A percentile compares a stretch with the other conserved stretches of the same genome.
Evolutionary conservation across 2,329 filamentous ascomycete species (phyloP).

Genomic region (Septoria linicola): DNA sequence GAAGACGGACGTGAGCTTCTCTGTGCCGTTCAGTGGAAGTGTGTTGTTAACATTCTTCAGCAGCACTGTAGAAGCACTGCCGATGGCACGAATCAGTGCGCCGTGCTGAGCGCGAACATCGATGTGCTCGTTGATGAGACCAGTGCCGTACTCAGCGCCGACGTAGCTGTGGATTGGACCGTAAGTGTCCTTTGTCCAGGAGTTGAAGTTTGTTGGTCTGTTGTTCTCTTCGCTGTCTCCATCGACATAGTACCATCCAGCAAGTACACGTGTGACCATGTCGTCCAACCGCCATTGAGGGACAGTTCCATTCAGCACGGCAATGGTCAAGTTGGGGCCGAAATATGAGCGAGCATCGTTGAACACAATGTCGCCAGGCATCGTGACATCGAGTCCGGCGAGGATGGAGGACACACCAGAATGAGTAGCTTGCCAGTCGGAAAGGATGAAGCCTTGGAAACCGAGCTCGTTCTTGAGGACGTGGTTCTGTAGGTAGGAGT

Average conservation of each 20-base stretch:
- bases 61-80: slow-evolving; percentile 71
- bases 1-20: slow-evolving; percentile 72
- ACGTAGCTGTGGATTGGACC: slow-evolving; percentile 64
- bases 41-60: slow-evolving; percentile 59
- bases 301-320: slow-evolving; percentile 36
- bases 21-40: slow-evolving; percentile 59
- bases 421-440: slow-evolving; percentile 46
- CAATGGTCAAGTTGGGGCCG: slow-evolving; percentile 52
- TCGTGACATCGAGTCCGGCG: slow-evolving; percentile 38
- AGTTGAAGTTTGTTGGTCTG: slow-evolving; percentile 72
- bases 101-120: slow-evolving; percentile 78
- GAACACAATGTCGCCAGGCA: slow-evolving; percentile 32
- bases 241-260: slow-evolving; percentile 51
- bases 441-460: slow-evolving; percentile 45
- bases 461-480: slow-evolving; percentile 63
- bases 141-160: slow-evolving; percentile 54
- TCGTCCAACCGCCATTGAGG: slow-evolving; percentile 35
- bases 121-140: slow-evolving; percentile 73
- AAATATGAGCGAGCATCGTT: slow-evolving; percentile 28
- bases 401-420: slow-evolving; percentile 31
- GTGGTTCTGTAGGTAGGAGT: slow-evolving; percentile 65
- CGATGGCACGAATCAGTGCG: slow-evolving; percentile 69
- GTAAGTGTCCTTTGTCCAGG: slow-evolving; percentile 77
- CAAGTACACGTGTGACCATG: slow-evolving; percentile 36
- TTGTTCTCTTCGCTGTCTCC: slow-evolving; percentile 52